phyloP scores from a whole-genome alignment of 163 green algal species.

The Coccomyxa subellipsoidea region DNA sequence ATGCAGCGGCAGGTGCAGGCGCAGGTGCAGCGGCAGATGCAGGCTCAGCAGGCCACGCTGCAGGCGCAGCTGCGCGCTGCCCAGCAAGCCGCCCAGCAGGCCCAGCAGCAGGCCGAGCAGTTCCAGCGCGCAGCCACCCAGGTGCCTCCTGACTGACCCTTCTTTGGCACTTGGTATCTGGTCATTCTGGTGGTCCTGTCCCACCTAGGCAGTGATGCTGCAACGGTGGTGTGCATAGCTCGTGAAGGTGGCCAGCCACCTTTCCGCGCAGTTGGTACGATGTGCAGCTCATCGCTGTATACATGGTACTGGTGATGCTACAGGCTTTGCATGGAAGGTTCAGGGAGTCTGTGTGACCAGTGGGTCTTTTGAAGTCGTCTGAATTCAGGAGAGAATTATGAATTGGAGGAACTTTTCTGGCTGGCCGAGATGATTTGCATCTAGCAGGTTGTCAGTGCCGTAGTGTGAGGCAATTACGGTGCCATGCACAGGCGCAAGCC shows the following conservation, averaged over 20 bases:
- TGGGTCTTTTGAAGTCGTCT: not conserved
- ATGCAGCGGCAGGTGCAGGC: constrained; percentile 21
- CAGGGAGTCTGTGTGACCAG: not conserved
- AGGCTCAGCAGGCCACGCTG: constrained; percentile 19
- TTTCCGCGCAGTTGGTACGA: too few species aligned
- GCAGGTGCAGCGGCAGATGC: constrained; percentile 19
- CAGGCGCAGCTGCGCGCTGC: constrained; percentile 14
- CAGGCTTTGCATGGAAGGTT: too few species aligned
- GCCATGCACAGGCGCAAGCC: constrained; percentile 7
- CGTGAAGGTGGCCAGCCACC: too few species aligned
- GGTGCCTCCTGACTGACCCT: not conserved
- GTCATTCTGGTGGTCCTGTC: too few species aligned
- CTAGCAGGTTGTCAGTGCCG: too few species aligned
- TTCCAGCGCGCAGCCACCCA: constrained; percentile 15
- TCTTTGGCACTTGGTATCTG: too few species aligned
- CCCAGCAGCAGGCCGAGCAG: constrained; percentile 8
- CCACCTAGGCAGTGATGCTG: too few species aligned
- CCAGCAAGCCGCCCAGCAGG: constrained; percentile 4
- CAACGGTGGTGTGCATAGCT: too few species aligned
- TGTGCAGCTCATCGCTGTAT: too few species aligned
- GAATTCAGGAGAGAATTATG: not conserved
- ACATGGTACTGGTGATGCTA: too few species aligned
- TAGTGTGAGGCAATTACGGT: not conserved
- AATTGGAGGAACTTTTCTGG: not conserved
- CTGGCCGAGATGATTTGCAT: not conserved